Percentiles rank a stretch among this genome's conserved stretches.
phyloP scores from a whole-genome alignment of 129 eudicot species.

The Apium graveolens region DNA sequence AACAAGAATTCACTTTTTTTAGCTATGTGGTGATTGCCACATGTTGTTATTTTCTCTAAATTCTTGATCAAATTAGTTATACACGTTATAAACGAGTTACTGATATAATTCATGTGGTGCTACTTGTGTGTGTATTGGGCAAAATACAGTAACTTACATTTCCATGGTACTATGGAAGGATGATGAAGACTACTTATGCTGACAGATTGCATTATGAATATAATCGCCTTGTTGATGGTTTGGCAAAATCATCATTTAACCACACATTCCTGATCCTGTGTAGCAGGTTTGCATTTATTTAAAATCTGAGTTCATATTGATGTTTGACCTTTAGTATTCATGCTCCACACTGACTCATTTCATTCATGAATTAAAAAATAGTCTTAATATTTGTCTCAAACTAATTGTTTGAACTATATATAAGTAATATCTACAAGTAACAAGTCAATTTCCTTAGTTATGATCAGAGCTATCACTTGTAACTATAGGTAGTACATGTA shows the following conservation, averaged over 20 bases:
- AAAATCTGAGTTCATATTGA: not conserved
- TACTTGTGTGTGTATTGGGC: not conserved
- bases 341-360: not conserved
- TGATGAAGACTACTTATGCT: constrained; percentile 96
- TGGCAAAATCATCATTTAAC: constrained; percentile 95
- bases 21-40: not conserved
- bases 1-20: not conserved
- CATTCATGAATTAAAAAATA: not conserved
- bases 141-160: constrained; percentile 27
- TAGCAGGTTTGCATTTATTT: constrained; percentile 54
- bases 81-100: not conserved
- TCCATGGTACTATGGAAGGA: constrained; percentile 83
- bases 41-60: not conserved
- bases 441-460: not conserved
- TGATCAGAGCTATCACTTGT: not conserved
- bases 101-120: not conserved
- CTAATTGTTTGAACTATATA: not conserved
- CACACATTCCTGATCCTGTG: constrained; percentile 95
- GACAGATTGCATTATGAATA: constrained; percentile 89
- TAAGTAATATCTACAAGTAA: not conserved
- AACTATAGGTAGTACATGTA: not conserved
- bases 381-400: not conserved
- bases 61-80: not conserved
- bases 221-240: constrained; percentile 86
- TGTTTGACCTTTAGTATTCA: not conserved